Conservation (phyloP, 2,329 filamentous ascomycete species). For the Aureobasidium sp. region DNA sequence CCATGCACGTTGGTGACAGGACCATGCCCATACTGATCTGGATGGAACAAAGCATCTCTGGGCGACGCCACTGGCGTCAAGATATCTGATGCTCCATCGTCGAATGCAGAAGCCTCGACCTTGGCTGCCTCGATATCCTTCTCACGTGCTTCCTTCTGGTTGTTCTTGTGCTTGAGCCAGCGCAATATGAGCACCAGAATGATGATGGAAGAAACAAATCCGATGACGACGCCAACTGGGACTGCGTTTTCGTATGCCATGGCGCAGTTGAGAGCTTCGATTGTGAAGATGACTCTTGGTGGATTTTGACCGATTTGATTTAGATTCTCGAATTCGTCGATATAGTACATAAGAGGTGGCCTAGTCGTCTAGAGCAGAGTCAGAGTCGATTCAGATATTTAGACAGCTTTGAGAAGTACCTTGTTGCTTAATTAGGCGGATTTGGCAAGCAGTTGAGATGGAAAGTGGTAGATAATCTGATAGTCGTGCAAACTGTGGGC, state of each 20-base stretch:
- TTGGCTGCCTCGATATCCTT: constrained; percentile 4
- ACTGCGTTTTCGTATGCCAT: constrained; percentile 8
- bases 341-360: neutral
- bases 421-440: neutral
- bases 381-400: neutral
- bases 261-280: neutral
- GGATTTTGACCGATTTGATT: neutral
- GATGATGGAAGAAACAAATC: neutral
- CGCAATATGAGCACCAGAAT: neutral
- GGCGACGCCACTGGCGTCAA: neutral
- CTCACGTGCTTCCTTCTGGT: neutral
- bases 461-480: neutral
- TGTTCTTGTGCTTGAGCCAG: constrained; percentile 6
- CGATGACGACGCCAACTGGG: constrained; percentile 2
- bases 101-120: neutral
- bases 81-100: neutral
- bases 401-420: neutral
- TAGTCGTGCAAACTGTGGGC: neutral
- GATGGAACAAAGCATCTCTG: neutral
- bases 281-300: neutral
- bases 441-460: neutral
- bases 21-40: neutral
- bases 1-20: neutral
- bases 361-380: neutral
- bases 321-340: neutral